Conservation (phyloP, 306 rosid species). For the Mucuna pruriens region DNA sequence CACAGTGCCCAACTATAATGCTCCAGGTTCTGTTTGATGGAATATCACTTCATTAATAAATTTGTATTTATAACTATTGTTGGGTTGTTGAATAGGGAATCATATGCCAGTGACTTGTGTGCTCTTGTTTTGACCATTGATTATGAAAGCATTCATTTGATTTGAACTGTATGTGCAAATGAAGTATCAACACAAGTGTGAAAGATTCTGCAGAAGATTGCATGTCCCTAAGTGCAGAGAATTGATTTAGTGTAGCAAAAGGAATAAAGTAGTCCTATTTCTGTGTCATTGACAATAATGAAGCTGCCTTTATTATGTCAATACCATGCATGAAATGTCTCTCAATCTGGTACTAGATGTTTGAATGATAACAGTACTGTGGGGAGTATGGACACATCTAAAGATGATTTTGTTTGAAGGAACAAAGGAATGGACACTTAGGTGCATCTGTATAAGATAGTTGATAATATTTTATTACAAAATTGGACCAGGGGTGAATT, state of each 20-base stretch:
- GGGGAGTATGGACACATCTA: not conserved
- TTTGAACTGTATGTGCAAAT: slow-evolving; percentile 4
- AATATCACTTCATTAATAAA: slow-evolving; percentile 9
- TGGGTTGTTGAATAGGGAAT: not conserved
- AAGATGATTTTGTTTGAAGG: slow-evolving; percentile 19
- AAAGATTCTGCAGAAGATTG: slow-evolving; percentile 28
- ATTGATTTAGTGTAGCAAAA: slow-evolving; percentile 18
- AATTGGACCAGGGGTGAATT: slow-evolving; percentile 16
- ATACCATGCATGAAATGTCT: slow-evolving; percentile 12
- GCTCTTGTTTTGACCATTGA: slow-evolving; percentile 25
- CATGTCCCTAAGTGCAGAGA: slow-evolving; percentile 8
- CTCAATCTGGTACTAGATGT: slow-evolving; percentile 3
- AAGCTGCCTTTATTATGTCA: not conserved
- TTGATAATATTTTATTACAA: slow-evolving; percentile 21
- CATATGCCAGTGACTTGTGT: slow-evolving; percentile 26
- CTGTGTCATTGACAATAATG: slow-evolving; percentile 22
- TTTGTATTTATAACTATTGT: slow-evolving; percentile 15
- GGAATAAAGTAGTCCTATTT: slow-evolving; percentile 19
- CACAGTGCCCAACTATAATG: slow-evolving; percentile 79
- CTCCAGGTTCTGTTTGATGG: slow-evolving; percentile 71
- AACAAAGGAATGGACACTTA: slow-evolving; percentile 1
- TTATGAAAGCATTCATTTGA: not conserved
- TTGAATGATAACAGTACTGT: slow-evolving; percentile 6
- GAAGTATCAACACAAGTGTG: slow-evolving; percentile 1
- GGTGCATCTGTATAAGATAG: not conserved